Evolutionary conservation across 108 stramenopile genomes (phyloP), one percentile per base, ranked within the genome.

Genomic region (Chaetoceros tenuissimus): DNA sequence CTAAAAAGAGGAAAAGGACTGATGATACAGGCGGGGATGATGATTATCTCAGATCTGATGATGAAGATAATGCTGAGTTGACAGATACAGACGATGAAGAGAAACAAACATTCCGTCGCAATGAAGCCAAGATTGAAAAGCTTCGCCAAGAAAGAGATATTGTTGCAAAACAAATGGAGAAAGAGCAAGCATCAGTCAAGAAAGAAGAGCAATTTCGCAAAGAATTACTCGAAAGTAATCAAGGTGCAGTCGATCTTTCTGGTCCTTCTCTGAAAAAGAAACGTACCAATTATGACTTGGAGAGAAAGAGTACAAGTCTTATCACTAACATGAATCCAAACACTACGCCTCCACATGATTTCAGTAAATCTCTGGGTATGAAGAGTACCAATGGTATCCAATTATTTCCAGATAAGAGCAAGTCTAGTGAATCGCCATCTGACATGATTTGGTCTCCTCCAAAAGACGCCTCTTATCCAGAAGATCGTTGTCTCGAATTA

Each of bases 301-400:
- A 59, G 29, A 45, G 25, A 43, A 63, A 55, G 28, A 46, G 45
- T 13, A 30, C 54, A 45, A 69, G 70, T n/a, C 78, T 92, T 13
- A 78, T 92, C 44, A 75, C 85, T 51, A 86, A 83, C 59, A 64
- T 87, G 27, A 71, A 53, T 46, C 55, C 49, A 8, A 62, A 57
- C 1, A 31, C 70, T 18, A 92, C 90, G 18, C 90, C 90, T 18
- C 73, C 80, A 20, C 86, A 92, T 59, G 90, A 92, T 23, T 92
- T 92, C 51, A 85, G 84, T 3, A 71, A 83, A 52, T 80, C 46
- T 80, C 82, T 2, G 28, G 19, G 0, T 30, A 64, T 20, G 53
- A 31, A 45, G 20, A 31, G 22, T 8, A 24, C 3, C n/a, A 26
- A 44, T 3, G 40, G 31, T n/a, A 28, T 24, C 5, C 29, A 45